Base-by-base conservation (phyloP, 345 rosid species). In the Excoecaria agallocha region DNA sequence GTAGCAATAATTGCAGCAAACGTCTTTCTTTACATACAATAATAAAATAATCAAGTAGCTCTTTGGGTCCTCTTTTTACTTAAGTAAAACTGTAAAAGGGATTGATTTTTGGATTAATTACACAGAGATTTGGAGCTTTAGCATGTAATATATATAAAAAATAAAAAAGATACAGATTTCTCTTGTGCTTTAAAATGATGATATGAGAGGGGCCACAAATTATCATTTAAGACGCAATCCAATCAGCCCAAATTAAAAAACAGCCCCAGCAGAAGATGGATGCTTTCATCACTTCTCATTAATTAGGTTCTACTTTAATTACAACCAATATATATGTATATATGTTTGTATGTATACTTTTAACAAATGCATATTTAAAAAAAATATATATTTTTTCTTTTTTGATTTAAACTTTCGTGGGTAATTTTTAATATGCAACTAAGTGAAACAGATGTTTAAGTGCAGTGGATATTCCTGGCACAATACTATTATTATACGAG, bases 191-290 rank as follows among this genome's bases (percentile, higher is more conserved):
- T 69, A 69, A 39, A 68, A 66, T 8, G 24, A 22, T 25, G 20
- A 19, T 16, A 12, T 12, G 17, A 5, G 24, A 6, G 56, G 76
- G 78, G 22, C 74, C 77, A 55, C 51, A 30, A 76, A 38, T 69
- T 55, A 67, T 72, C 41, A 74, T 68, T 74, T 48, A 69, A 38
- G 56, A 75, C 80, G 76, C 69, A 72, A 79, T 81, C 82, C 77
- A 71, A 74, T 55, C 24, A 22, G 59, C 59, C 5, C 24, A 55
- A 4, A 55, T 6, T 6, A 55, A 55, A 19, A 55, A 22, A 2
- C n/a, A 38, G 11, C 37, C 73, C n/a, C 35, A 37, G 16, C 35
- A 64, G 43, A 46, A 69, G 38, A 12, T 61, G 76, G 13, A 38
- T 69, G 72, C 68, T 12, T 71, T 64, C 69, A 64, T 74, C 76